Conservation (phyloP, 225 moss, liverwort and hornwort species). For the Bryoerythrophyllum caledonicum region DNA sequence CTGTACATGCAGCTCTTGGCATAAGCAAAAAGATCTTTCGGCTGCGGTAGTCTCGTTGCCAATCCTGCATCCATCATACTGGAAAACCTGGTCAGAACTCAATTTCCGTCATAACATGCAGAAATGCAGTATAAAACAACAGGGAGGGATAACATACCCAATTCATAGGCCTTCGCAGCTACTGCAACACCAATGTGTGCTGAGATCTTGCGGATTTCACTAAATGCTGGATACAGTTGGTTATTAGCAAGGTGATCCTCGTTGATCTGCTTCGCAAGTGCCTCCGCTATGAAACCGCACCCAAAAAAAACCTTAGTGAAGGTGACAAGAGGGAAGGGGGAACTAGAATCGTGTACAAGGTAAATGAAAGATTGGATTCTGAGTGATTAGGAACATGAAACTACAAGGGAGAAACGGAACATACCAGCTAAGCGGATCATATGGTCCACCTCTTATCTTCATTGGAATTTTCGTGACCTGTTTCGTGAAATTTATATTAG, state of each 20-base stretch:
- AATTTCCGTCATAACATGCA: conserved; percentile 2
- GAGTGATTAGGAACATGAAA: conserved; percentile 2
- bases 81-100: conserved; percentile 21
- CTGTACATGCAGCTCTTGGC: too few relatives aligned
- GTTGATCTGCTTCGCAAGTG: conserved; percentile 79
- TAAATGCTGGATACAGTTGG: conserved; percentile 78
- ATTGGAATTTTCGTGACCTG: conserved; percentile 42
- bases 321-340: too few relatives aligned
- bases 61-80: not conserved
- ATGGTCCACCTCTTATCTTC: conserved; percentile 31
- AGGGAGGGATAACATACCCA: conserved; percentile 48
- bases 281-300: conserved; percentile 57
- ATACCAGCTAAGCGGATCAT: conserved; percentile 53
- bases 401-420: conserved; percentile 5
- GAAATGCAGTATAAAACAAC: too few relatives aligned
- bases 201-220: conserved; percentile 75
- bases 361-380: conserved; percentile 8
- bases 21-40: too few relatives aligned
- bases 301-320: conserved; percentile 10
- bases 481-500: conserved; percentile 22
- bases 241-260: conserved; percentile 69
- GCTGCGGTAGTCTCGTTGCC: too few relatives aligned
- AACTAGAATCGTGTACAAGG: conserved; percentile 10
- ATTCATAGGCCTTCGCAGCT: conserved; percentile 77
- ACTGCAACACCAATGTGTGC: conserved; percentile 89